Conservation (phyloP, 306 rosid genomes). For the cucumber (Cucumis sativus) region DNA sequence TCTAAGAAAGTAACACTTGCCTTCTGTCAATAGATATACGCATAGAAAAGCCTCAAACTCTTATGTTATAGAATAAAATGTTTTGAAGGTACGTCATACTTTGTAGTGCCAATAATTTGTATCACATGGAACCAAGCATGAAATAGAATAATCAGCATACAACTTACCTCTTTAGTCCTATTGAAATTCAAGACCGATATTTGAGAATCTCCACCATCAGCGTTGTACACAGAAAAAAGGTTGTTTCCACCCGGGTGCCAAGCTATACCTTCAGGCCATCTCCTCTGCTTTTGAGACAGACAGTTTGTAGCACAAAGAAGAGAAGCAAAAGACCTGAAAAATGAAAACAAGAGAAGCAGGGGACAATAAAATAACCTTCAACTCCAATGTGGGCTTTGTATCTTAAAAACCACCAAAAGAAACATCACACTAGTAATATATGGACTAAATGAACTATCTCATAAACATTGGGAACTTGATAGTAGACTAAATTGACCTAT, state of each 20-base stretch:
- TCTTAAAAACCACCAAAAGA: no score
- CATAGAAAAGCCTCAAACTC: background rate
- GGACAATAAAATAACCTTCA: background rate
- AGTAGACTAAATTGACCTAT: no score
- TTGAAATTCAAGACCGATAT: conserved; percentile 52
- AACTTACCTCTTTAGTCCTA: conserved; percentile 50
- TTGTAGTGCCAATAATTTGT: background rate
- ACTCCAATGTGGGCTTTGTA: background rate
- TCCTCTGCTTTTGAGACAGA: conserved; percentile 50
- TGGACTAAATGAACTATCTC: no score
- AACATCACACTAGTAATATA: background rate
- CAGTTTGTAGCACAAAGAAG: conserved; percentile 56
- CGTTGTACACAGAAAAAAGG: conserved; percentile 66
- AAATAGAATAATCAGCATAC: background rate
- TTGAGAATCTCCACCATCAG: conserved; percentile 85
- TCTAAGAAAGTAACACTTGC: conserved; percentile 57
- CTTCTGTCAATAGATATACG: conserved; percentile 34
- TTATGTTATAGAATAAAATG: background rate
- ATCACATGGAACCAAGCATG: background rate
- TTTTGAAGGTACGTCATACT: background rate
- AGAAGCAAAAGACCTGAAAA: conserved; percentile 64
- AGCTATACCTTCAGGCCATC: conserved; percentile 87
- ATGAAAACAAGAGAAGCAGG: background rate
- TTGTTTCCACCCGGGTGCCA: conserved; percentile 83
- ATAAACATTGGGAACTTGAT: no score